Percentiles rank a stretch among this genome's conserved stretches.
Evolutionary conservation across 2,329 filamentous ascomycete genomes (phyloP).

Genomic region (Pseudogymnoascus sp.): DNA sequence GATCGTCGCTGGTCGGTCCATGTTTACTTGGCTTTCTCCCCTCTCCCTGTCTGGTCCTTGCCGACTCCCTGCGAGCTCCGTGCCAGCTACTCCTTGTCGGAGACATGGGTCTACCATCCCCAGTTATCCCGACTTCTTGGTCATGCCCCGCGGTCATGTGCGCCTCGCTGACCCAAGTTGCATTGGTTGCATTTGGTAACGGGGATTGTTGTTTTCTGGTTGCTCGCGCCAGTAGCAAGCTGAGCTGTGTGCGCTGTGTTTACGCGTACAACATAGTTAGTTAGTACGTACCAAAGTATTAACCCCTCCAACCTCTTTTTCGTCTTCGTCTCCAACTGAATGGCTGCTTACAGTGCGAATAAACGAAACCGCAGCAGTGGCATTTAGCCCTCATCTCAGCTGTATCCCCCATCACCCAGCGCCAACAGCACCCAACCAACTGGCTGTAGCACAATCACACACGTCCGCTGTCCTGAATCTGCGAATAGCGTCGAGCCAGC

Average conservation of each 20-base stretch:
- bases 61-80: not conserved
- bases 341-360: not conserved
- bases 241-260: not conserved
- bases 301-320: not conserved
- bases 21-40: not conserved
- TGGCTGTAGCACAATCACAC: not conserved
- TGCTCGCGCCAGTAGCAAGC: not conserved
- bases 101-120: not conserved
- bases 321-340: not conserved
- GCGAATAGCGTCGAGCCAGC: not conserved
- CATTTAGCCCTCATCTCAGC: not conserved
- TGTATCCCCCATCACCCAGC: not conserved
- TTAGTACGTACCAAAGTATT: not conserved
- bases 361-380: not conserved
- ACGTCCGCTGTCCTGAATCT: not conserved
- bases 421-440: not conserved
- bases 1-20: not conserved
- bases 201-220: not conserved
- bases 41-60: no score
- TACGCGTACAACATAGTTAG: no score
- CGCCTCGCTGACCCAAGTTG: not conserved
- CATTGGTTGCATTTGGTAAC: not conserved
- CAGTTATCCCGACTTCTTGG: slow-evolving; percentile 1
- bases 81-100: not conserved
- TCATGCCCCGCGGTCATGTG: not conserved